Evolutionary conservation across 1,284 basidiomycete genomes (phyloP).

Genomic region (Ustilago crameri): DNA sequence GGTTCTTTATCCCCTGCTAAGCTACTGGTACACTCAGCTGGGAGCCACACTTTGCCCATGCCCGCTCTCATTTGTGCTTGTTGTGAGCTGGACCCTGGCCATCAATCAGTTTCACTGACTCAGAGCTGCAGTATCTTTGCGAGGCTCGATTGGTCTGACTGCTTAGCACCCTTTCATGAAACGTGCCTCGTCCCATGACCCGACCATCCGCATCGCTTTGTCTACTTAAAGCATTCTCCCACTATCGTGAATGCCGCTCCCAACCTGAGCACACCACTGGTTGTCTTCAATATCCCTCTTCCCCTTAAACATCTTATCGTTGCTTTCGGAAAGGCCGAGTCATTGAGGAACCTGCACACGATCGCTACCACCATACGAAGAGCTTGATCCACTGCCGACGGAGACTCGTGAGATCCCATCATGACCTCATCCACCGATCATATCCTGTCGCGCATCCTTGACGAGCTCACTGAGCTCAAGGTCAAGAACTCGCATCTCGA

Average conservation of each 20-base stretch:
- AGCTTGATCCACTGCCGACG: too few species aligned
- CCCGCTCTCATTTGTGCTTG: background rate
- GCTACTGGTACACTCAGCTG: too few species aligned
- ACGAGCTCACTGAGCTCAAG: constrained; percentile 60
- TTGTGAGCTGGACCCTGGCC: background rate
- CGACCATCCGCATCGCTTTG: constrained; percentile 12
- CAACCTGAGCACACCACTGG: too few species aligned
- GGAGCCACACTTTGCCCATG: too few species aligned
- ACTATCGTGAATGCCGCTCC: background rate
- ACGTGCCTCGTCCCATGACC: background rate
- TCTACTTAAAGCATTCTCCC: background rate
- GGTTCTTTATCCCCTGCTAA: too few species aligned
- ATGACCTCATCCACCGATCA: constrained; percentile 41
- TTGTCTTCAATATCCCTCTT: background rate
- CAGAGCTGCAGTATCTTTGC: background rate
- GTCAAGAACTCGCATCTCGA: constrained; percentile 58
- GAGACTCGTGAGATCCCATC: background rate
- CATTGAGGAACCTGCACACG: background rate
- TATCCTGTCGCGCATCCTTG: constrained; percentile 52
- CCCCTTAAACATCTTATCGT: background rate
- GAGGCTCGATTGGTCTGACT: background rate
- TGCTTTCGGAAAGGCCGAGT: background rate
- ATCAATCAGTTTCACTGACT: too few species aligned
- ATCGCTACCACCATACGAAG: too few species aligned
- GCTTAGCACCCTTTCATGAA: background rate